Evolutionary conservation across 805 yeast genomes (phyloP), one percentile per base, ranked within the genome.

Genomic region (Wickerhamiella galacta): DNA sequence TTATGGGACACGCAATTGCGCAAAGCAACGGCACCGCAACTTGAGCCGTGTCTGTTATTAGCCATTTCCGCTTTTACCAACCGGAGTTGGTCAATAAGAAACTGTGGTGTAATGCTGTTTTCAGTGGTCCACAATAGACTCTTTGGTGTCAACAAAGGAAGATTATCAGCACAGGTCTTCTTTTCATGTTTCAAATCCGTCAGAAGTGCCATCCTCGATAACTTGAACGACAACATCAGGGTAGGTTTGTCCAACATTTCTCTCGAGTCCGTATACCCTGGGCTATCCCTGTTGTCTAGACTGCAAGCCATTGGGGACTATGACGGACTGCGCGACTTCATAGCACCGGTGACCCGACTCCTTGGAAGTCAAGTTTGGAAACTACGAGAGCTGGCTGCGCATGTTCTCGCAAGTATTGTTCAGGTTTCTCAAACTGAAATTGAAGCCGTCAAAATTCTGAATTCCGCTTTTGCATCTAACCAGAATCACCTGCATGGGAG

Each of bases 61-160:
- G 62, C 92, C 0, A 60, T 90, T 27, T 45, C 55, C 2, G 64
- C 72, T 22, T 81, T 87, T 53, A 62, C 68, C 1, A 70, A 79
- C 2, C 57, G 64, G 2, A 60, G 72, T 16, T 87, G 96, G 96
- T 72, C 93, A 0, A 66, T 87, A 18, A 64, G 94, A 48, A 87
- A 87, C 50, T 81, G 95, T 52, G 82, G 93, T 0, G 77, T 85
- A 14, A 90, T 87, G 96, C 61, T 87, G 25, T 87, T 83, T 51
- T 75, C 93, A 1, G 73, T 93, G 1, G 54, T 87, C 26, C 90
- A 81, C 46, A 76, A 75, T 38, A 64, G 87, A 38, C 48, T 90
- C 4, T 85, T 87, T 54, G 92, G 92, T 2, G 67, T 64, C 50
- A 36, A 35, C 6, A 43, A 33, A 4, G 33, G 40, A 0, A 34